Evolutionary conservation across 345 rosid species (phyloP).

Genomic region (Linum usitatissimum): DNA sequence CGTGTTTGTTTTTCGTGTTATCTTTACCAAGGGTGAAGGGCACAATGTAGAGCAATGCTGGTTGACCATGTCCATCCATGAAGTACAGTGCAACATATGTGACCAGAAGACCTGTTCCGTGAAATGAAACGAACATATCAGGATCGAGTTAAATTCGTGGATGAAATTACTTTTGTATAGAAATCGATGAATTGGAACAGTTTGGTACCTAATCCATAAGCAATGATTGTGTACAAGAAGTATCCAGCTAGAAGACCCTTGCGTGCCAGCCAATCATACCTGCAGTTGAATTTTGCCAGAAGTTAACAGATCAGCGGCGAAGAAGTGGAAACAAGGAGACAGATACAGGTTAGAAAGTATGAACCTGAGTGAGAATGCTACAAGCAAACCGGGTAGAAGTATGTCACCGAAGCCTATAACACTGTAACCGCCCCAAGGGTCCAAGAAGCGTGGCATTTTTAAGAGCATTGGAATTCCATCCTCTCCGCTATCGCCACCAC

Average conservation of each 20-base stretch:
- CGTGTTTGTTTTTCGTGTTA: background rate
- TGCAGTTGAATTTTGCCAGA: conserved; percentile 17
- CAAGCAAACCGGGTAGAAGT: conserved; percentile 80
- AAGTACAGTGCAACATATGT: conserved; percentile 86
- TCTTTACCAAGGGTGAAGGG: conserved; percentile 84
- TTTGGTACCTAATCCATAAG: conserved; percentile 78
- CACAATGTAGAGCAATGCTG: conserved; percentile 91
- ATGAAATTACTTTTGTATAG: background rate
- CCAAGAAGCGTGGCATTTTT: conserved; percentile 91
- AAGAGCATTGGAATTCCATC: conserved; percentile 98
- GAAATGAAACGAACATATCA: background rate
- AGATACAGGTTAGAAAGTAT: background rate
- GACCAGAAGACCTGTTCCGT: conserved; percentile 60
- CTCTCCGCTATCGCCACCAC: conserved; percentile 88
- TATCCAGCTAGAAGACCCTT: conserved; percentile 81
- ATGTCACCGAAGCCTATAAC: conserved; percentile 98
- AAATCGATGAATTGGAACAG: background rate
- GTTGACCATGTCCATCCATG: conserved; percentile 99
- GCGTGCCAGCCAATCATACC: conserved; percentile 86
- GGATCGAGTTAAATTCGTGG: too few species aligned
- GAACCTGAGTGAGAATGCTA: conserved; percentile 91
- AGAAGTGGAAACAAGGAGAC: background rate
- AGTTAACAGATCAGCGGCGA: too few species aligned
- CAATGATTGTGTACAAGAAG: conserved; percentile 89
- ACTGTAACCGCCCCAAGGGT: conserved; percentile 99